These are phyloP conservation scores for Castanopsis chinensis DNA, from an alignment of 306 rosid species.

Conservation along the genomic window DNA sequence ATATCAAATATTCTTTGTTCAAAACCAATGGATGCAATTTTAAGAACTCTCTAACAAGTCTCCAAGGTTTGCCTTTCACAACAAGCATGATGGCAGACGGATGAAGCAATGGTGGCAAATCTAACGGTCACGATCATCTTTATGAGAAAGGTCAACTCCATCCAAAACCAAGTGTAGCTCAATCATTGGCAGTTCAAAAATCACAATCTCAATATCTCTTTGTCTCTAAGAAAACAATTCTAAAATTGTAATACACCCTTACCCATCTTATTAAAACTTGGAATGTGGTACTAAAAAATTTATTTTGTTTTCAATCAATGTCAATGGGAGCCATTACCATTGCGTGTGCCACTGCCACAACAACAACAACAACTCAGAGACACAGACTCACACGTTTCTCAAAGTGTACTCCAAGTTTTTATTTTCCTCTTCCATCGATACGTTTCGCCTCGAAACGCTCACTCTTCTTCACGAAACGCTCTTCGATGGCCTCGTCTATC, in stretches of 20 bases:
- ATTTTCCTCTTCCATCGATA: background rate
- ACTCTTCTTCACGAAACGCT: conserved; percentile 11
- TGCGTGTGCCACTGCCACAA: conserved; percentile 26
- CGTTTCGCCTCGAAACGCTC: background rate
- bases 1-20: no score
- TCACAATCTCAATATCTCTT: background rate
- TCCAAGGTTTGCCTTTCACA: no score
- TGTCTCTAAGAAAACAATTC: background rate
- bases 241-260: background rate
- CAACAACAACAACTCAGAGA: background rate
- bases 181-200: background rate
- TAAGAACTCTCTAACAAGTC: no score
- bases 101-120: no score
- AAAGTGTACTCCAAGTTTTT: background rate
- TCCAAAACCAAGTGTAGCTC: background rate
- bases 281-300: background rate
- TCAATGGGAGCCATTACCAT: conserved; percentile 45
- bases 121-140: no score
- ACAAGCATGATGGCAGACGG: no score
- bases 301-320: no score
- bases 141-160: background rate
- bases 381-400: conserved; percentile 24
- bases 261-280: background rate
- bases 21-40: no score
- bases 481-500: conserved; percentile 59